These are phyloP conservation scores for Colletotrichum higginsianum DNA, from an alignment of 2,329 filamentous ascomycete genomes.

Conservation along the genomic window DNA sequence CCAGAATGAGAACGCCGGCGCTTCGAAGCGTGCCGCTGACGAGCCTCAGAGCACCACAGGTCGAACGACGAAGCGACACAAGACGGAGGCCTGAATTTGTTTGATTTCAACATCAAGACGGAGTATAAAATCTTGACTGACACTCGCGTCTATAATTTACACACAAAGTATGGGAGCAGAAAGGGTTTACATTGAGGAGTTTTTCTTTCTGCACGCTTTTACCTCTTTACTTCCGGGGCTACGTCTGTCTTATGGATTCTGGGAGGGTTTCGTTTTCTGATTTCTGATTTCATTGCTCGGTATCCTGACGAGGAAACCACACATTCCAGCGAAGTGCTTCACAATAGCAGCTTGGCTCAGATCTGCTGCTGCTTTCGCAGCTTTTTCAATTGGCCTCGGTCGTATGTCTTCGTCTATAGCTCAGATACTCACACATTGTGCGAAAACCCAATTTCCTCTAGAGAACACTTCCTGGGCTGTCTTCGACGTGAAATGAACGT, in stretches of 20 bases:
- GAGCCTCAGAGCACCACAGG: not conserved
- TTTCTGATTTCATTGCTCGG: not conserved
- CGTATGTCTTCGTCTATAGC: constrained; percentile 7
- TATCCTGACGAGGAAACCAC: not conserved
- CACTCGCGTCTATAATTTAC: not conserved
- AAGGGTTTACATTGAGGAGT: not conserved
- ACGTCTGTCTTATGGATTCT: not conserved
- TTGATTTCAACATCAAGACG: no score
- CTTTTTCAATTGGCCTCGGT: constrained; percentile 7
- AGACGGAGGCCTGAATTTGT: constrained; percentile 1
- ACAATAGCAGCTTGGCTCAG: not conserved
- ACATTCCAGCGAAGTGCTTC: constrained; percentile 1
- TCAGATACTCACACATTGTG: constrained; percentile 10
- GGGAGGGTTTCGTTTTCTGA: not conserved
- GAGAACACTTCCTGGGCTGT: no score
- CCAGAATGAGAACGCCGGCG: not conserved
- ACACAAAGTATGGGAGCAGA: not conserved
- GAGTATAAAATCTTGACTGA: no score
- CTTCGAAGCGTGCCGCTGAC: constrained; percentile 10
- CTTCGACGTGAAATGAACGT: not conserved
- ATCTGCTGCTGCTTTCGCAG: constrained; percentile 13
- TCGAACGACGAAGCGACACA: constrained; percentile 9
- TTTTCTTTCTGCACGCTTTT: not conserved
- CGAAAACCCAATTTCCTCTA: not conserved
- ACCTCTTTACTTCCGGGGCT: constrained; percentile 1